Evolutionary conservation across 148 eudicot genomes (phyloP).

Genomic region (Arbutus unedo): DNA sequence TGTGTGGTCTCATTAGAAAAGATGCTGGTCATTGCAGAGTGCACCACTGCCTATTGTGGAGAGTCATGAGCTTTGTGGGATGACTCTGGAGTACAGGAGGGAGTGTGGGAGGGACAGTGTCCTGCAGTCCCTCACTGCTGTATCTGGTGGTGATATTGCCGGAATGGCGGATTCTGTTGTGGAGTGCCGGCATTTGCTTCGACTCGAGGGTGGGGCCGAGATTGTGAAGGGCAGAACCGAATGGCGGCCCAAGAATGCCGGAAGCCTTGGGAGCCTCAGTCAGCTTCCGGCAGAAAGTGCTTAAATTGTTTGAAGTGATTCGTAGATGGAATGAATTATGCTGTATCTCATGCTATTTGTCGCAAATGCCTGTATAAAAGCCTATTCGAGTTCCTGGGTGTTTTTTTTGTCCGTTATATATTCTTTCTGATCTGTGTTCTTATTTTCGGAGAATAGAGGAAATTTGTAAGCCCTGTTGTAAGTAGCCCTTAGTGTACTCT

Average conservation of each 20-base stretch:
- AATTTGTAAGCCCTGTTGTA: slow-evolving; percentile 13
- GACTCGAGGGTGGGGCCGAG: slow-evolving; percentile 75
- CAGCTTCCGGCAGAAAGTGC: slow-evolving; percentile 36
- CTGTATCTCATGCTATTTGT: neutral
- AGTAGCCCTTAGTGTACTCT: slow-evolving; percentile 9
- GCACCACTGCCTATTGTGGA: slow-evolving; percentile 68
- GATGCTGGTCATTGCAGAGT: slow-evolving; percentile 49
- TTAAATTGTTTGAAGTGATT: slow-evolving; percentile 13
- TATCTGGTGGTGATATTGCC: slow-evolving; percentile 42
- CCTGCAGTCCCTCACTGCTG: slow-evolving; percentile 71
- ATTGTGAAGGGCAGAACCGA: slow-evolving; percentile 74
- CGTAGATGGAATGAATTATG: neutral
- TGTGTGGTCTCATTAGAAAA: neutral
- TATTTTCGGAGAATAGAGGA: slow-evolving; percentile 6
- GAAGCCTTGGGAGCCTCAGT: slow-evolving; percentile 36
- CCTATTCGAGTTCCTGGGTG: slow-evolving; percentile 22
- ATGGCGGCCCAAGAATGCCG: slow-evolving; percentile 79
- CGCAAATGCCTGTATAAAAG: slow-evolving; percentile 27
- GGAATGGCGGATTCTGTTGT: slow-evolving; percentile 47
- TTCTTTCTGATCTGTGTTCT: slow-evolving; percentile 5
- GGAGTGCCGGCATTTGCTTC: slow-evolving; percentile 85
- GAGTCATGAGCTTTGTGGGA: slow-evolving; percentile 73
- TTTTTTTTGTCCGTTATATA: slow-evolving; percentile 13
- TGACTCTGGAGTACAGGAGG: slow-evolving; percentile 86
- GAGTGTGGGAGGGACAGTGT: slow-evolving; percentile 85